These are phyloP conservation scores for Trifolium fragiferum DNA, from an alignment of 306 rosid genomes.

Conservation along the genomic window DNA sequence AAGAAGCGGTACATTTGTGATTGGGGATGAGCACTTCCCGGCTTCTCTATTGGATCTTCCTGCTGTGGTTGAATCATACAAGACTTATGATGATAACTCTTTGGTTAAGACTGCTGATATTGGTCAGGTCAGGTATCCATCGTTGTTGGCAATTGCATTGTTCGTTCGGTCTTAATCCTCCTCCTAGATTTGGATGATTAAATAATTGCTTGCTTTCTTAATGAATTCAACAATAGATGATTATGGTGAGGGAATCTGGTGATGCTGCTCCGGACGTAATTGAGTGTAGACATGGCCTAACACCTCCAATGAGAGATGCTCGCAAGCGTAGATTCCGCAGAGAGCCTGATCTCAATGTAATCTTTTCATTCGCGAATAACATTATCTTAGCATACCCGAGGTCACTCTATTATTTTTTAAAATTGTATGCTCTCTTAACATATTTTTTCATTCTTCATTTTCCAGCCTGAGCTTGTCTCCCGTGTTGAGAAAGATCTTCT, in stretches of 20 bases:
- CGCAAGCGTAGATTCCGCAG: constrained; percentile 91
- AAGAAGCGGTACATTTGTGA: constrained; percentile 46
- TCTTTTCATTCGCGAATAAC: not conserved
- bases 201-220: not conserved
- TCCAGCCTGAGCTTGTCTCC: constrained; percentile 95
- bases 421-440: not conserved
- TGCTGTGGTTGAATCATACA: constrained; percentile 72
- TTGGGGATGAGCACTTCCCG: constrained; percentile 67
- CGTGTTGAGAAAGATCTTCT: constrained; percentile 94
- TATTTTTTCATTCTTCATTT: constrained; percentile 30
- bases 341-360: constrained; percentile 94
- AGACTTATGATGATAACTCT: constrained; percentile 83
- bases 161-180: constrained; percentile 17
- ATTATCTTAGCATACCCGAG: not conserved
- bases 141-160: not conserved
- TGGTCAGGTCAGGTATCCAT: constrained; percentile 43
- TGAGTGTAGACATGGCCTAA: constrained; percentile 89
- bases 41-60: constrained; percentile 91
- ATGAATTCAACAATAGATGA: constrained; percentile 40
- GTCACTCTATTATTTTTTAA: not conserved
- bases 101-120: constrained; percentile 73
- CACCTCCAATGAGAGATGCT: constrained; percentile 98
- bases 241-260: constrained; percentile 51
- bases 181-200: not conserved
- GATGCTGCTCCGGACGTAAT: constrained; percentile 60